These are phyloP conservation scores for Cnidoscolus chayamansa DNA, from an alignment of 441 rosid species.

Conservation along the genomic window DNA sequence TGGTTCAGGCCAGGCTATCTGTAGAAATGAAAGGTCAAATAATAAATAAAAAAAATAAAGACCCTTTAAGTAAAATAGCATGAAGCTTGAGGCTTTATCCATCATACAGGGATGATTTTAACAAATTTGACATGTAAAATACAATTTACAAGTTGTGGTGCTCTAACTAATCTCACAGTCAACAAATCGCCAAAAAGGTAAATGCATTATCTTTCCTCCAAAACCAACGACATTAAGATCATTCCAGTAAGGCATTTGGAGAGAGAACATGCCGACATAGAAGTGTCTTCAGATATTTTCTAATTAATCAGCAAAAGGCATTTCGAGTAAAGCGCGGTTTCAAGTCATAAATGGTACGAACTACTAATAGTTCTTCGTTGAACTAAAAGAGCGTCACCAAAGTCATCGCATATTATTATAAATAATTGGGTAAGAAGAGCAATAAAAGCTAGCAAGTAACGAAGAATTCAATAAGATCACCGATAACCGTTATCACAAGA, in stretches of 20 bases:
- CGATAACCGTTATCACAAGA: slow-evolving; percentile 11
- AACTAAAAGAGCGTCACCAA: slow-evolving; percentile 17
- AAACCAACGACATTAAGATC: slow-evolving; percentile 10
- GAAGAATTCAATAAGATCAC: slow-evolving; percentile 17
- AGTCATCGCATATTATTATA: slow-evolving; percentile 2
- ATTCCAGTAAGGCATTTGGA: slow-evolving; percentile 13
- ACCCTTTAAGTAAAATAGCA: neutral
- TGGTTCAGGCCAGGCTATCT: neutral
- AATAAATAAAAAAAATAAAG: neutral
- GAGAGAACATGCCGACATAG: neutral
- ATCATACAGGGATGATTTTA: neutral
- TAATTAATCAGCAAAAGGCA: slow-evolving; percentile 16
- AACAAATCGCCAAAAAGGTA: neutral
- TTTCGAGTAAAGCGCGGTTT: slow-evolving; percentile 1
- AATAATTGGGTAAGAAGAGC: neutral
- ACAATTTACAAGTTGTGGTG: neutral
- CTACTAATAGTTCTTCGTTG: neutral
- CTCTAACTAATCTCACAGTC: slow-evolving; percentile 3
- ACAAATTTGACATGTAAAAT: slow-evolving; percentile 1
- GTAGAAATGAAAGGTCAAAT: neutral
- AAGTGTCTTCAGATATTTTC: slow-evolving; percentile 15
- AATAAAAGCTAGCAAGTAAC: slow-evolving; percentile 16
- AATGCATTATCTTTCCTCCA: neutral
- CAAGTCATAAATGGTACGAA: slow-evolving; percentile 21
- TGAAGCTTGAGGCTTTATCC: slow-evolving; percentile 8